phyloP scores from a whole-genome alignment of 441 rosid genomes.

The Brassica balearica region DNA sequence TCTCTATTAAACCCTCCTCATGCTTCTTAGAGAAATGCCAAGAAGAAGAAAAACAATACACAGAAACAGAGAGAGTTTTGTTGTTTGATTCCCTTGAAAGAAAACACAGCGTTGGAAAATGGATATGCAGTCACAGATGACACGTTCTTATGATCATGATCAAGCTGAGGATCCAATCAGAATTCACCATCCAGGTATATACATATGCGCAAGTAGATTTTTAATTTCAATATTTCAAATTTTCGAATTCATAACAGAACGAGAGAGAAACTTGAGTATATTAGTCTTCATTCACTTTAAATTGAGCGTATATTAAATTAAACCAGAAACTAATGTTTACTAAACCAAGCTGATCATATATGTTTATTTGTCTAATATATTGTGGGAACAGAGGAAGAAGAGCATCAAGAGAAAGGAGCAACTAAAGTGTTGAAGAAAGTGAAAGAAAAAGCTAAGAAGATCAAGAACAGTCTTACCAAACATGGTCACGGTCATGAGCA shows the following conservation, averaged over 20 bases:
- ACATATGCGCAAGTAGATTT: neutral
- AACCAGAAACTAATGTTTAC: neutral
- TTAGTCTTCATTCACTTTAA: neutral
- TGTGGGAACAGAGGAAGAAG: constrained; percentile 55
- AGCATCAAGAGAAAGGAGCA: constrained; percentile 62
- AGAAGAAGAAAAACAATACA: constrained; percentile 12
- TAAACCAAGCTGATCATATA: neutral
- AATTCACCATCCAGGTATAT: constrained; percentile 41
- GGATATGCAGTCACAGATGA: constrained; percentile 41
- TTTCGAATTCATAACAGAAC: neutral
- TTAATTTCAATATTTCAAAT: neutral
- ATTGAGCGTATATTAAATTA: neutral
- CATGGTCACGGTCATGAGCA: constrained; percentile 58
- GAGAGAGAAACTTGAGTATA: neutral
- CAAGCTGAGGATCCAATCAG: constrained; percentile 37
- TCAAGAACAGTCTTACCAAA: constrained; percentile 65
- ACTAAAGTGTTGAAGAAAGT: constrained; percentile 69
- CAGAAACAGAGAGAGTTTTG: constrained; percentile 5
- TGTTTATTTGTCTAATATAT: neutral
- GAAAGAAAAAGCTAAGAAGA: constrained; percentile 79
- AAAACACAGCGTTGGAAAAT: constrained; percentile 26
- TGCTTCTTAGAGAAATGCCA: constrained; percentile 16
- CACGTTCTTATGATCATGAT: constrained; percentile 40
- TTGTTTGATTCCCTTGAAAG: neutral
- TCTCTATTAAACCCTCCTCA: constrained; percentile 24